A percentile compares a stretch with the other conserved stretches of the same genome.
Evolutionary conservation across 495 filamentous ascomycete species (phyloP).

Genomic region (Penicillium bialowiezense): DNA sequence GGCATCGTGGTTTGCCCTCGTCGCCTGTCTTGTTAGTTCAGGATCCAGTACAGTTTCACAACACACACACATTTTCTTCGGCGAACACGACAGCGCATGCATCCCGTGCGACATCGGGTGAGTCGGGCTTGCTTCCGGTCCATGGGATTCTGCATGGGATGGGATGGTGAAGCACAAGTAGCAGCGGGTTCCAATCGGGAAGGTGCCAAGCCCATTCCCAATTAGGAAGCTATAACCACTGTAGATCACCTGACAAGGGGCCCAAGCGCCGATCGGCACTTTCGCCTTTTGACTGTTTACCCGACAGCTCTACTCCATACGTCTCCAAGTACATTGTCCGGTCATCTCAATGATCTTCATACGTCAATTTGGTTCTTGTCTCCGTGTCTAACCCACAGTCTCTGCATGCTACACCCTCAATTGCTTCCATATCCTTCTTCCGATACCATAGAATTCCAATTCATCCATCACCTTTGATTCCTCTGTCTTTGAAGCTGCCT

Average conservation of each 20-base stretch:
- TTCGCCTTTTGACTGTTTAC: too few species aligned
- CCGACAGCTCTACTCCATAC: too few species aligned
- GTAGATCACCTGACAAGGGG: slow-evolving; percentile 2
- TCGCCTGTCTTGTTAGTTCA: slow-evolving; percentile 29
- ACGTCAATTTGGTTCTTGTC: too few species aligned
- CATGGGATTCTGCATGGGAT: slow-evolving; percentile 3
- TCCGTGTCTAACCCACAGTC: too few species aligned
- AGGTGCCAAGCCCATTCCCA: background rate
- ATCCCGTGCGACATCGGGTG: slow-evolving; percentile 41
- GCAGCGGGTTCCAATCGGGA: background rate
- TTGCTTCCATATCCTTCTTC: too few species aligned
- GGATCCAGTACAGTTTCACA: background rate
- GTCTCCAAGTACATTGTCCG: too few species aligned
- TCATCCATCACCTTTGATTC: background rate
- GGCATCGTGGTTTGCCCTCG: slow-evolving; percentile 40
- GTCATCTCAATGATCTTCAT: too few species aligned
- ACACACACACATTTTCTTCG: slow-evolving; percentile 39
- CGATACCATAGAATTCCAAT: background rate
- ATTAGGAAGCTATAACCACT: slow-evolving; percentile 23
- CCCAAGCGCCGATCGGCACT: too few species aligned
- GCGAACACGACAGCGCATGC: slow-evolving; percentile 41
- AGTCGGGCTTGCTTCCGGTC: slow-evolving; percentile 15
- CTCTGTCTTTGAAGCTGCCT: slow-evolving; percentile 2
- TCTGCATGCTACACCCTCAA: too few species aligned
- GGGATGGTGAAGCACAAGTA: background rate